Percentiles rank a stretch among this genome's conserved stretches.
phyloP scores from a whole-genome alignment of 768 basidiomycete species.

The Fomitopsis serialis region DNA sequence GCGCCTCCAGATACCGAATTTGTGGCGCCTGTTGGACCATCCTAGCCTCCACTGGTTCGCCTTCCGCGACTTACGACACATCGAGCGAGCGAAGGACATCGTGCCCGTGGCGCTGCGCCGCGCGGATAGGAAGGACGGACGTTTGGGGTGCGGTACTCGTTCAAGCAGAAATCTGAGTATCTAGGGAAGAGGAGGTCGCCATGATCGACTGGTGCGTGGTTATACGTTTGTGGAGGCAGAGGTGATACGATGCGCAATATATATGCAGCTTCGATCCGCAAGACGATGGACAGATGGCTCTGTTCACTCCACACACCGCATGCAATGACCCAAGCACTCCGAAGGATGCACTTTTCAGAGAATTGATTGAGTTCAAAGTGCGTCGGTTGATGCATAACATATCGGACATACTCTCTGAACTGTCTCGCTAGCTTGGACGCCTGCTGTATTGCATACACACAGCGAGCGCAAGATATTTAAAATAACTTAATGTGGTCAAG shows the following conservation, averaged over 20 bases:
- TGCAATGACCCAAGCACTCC: conserved; percentile 33
- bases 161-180: conserved; percentile 31
- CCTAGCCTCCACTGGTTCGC: conserved; percentile 32
- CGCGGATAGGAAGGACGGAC: conserved; percentile 26
- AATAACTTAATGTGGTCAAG: no score
- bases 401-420: no score
- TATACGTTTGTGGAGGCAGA: no score
- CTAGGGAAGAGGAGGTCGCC: conserved; percentile 28
- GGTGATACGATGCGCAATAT: no score
- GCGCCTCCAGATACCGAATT: conserved; percentile 40
- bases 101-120: conserved; percentile 28
- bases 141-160: conserved; percentile 28
- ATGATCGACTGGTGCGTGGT: conserved; percentile 44
- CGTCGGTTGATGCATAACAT: no score
- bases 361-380: conserved; percentile 39
- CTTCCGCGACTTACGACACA: conserved; percentile 31
- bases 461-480: no score
- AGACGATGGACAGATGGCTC: conserved; percentile 31
- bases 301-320: conserved; percentile 39
- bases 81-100: conserved; percentile 32
- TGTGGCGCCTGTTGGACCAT: conserved; percentile 38
- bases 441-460: no score
- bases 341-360: conserved; percentile 30
- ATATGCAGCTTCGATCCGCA: conserved; percentile 41
- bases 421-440: no score